A percentile compares a stretch with the other conserved stretches of the same genome.
Evolutionary conservation across 2,329 filamentous ascomycete species (phyloP).

Genomic region (Mycosphaerelloides madeirae): DNA sequence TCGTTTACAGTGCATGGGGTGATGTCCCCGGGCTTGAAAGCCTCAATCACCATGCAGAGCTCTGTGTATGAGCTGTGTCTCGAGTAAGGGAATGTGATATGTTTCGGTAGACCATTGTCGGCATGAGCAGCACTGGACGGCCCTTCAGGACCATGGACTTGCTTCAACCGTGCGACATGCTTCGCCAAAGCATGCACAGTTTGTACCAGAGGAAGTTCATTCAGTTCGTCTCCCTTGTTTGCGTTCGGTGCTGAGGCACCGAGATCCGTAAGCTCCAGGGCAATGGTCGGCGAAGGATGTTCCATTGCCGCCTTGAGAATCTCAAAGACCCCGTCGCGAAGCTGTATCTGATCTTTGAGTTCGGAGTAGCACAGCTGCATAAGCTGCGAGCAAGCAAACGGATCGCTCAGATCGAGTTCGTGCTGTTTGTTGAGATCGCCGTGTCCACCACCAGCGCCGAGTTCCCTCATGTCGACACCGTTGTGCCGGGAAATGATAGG

Average conservation of each 20-base stretch:
- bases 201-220: conserved; percentile 28
- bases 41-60: conserved; percentile 63
- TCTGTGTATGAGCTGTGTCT: conserved; percentile 84
- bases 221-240: not conserved
- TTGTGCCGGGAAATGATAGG: conserved; percentile 66
- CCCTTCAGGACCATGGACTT: conserved; percentile 12
- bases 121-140: not conserved
- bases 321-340: conserved; percentile 33
- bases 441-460: conserved; percentile 73
- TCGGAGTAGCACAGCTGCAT: conserved; percentile 46
- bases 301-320: conserved; percentile 30
- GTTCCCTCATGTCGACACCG: conserved; percentile 60
- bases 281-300: conserved; percentile 12
- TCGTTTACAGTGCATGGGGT: conserved; percentile 72
- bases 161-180: conserved; percentile 20
- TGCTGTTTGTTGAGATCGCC: conserved; percentile 66
- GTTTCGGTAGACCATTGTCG: conserved; percentile 19
- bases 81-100: conserved; percentile 70
- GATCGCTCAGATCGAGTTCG: conserved; percentile 58
- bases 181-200: conserved; percentile 30
- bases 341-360: conserved; percentile 33
- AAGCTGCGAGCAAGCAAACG: conserved; percentile 48
- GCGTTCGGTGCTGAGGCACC: not conserved
- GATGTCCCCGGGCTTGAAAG: conserved; percentile 69
- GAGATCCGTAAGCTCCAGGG: conserved; percentile 23